Evolutionary conservation across 2,329 filamentous ascomycete species (phyloP).

Genomic region (Monilinia vaccinii-corymbosi): DNA sequence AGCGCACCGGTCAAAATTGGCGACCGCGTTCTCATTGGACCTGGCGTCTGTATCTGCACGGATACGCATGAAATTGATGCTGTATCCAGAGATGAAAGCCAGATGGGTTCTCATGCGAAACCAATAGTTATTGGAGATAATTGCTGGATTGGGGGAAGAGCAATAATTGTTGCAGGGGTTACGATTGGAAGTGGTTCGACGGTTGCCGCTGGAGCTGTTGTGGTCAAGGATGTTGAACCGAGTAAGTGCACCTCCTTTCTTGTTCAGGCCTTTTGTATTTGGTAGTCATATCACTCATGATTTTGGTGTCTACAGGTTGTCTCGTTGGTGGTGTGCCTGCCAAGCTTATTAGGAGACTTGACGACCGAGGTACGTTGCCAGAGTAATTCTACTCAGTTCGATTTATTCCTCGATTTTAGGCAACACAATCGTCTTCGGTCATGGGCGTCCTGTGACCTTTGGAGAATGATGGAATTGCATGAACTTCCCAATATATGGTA

Average conservation of each 20-base stretch:
- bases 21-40: conserved; percentile 43
- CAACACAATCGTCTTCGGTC: no score
- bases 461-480: not conserved
- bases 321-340: conserved; percentile 20
- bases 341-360: conserved; percentile 12
- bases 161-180: conserved; percentile 42
- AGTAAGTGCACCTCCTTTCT: not conserved
- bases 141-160: conserved; percentile 46
- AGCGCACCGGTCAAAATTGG: conserved; percentile 39
- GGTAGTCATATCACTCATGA: not conserved
- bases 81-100: conserved; percentile 43
- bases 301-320: not conserved
- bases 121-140: conserved; percentile 42
- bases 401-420: not conserved
- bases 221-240: conserved; percentile 30
- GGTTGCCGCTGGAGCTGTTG: conserved; percentile 43
- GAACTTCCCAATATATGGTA: not conserved
- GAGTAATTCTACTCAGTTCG: not conserved
- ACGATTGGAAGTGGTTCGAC: conserved; percentile 44
- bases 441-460: not conserved
- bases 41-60: conserved; percentile 61
- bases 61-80: conserved; percentile 64
- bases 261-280: not conserved
- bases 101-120: conserved; percentile 36
- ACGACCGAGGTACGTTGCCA: not conserved